Evolutionary conservation across 1,284 basidiomycete genomes (phyloP).

Genomic region (Sanghuangporus baumii): DNA sequence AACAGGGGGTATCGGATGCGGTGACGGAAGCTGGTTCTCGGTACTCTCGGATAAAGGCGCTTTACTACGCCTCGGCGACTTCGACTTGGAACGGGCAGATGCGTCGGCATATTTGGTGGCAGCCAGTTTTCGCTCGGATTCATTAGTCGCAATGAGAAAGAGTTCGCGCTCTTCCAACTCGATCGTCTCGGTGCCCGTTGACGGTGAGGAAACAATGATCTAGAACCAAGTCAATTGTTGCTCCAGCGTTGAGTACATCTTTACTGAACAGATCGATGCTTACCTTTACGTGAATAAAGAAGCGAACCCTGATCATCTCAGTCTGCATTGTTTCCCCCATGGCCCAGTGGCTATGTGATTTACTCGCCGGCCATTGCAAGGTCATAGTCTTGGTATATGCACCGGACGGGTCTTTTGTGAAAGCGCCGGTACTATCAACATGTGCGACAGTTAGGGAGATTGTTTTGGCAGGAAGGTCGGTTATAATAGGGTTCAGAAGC

Average conservation of each 20-base stretch:
- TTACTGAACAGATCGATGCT: conserved; percentile 20
- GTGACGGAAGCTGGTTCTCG: conserved; percentile 9
- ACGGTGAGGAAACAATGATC: conserved; percentile 53
- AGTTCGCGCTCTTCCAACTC: conserved; percentile 68
- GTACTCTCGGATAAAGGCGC: conserved; percentile 10
- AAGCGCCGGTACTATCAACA: conserved; percentile 51
- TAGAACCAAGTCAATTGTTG: conserved; percentile 24
- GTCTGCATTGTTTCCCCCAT: conserved; percentile 70
- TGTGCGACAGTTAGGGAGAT: conserved; percentile 49
- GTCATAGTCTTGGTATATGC: conserved; percentile 59
- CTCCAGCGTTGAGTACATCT: not conserved
- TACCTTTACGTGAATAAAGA: conserved; percentile 66
- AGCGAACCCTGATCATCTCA: conserved; percentile 59
- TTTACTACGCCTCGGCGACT: conserved; percentile 43
- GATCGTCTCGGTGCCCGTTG: conserved; percentile 50
- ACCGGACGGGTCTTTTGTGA: conserved; percentile 47
- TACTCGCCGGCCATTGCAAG: conserved; percentile 65
- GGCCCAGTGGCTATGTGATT: conserved; percentile 65
- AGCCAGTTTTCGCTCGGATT: conserved; percentile 61
- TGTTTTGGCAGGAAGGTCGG: conserved; percentile 36
- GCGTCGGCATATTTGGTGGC: conserved; percentile 47
- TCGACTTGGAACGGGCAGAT: conserved; percentile 46
- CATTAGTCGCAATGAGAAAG: conserved; percentile 59
- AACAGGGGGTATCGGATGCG: conserved; percentile 11
- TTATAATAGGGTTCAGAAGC: conserved; percentile 11